Percentiles rank a stretch among this genome's conserved stretches.
Conservation (phyloP, 495 filamentous ascomycete genomes). For the Podospora didyma region DNA sequence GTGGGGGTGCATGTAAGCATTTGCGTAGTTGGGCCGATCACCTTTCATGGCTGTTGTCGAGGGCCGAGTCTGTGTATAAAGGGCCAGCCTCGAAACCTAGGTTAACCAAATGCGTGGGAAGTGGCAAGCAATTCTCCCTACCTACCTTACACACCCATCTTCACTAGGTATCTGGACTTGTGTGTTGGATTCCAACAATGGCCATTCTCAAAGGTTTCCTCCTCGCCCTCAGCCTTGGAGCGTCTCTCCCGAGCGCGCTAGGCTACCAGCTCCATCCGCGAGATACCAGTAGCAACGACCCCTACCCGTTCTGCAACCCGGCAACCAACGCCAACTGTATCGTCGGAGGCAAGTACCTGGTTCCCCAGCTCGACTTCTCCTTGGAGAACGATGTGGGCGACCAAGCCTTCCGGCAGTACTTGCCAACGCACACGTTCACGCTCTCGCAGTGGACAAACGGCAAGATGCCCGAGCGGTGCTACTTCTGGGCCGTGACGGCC, state of each 20-base stretch:
- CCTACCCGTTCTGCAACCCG: conserved; percentile 11
- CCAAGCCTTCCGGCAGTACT: neutral
- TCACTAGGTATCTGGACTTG: no score
- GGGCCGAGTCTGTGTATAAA: no score
- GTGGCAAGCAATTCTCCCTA: no score
- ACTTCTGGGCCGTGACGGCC: neutral
- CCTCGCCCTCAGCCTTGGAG: conserved; percentile 3
- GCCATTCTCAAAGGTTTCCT: neutral
- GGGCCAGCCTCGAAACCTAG: no score
- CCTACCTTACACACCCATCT: no score
- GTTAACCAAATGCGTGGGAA: no score
- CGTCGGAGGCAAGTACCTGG: conserved; percentile 1
- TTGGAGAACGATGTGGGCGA: neutral
- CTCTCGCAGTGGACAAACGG: conserved; percentile 5
- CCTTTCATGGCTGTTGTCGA: no score
- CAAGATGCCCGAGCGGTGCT: conserved; percentile 5
- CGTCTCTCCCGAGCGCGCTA: neutral
- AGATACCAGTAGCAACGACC: conserved; percentile 5
- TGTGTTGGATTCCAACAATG: neutral
- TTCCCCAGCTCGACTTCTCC: conserved; percentile 2
- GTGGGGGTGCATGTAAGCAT: no score
- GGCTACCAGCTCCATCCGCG: conserved; percentile 1
- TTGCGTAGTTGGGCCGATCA: no score
- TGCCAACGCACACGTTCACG: neutral
- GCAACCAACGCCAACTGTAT: neutral